Conservation (phyloP, 1,139 yeast species). For the Candida freyschussii region DNA sequence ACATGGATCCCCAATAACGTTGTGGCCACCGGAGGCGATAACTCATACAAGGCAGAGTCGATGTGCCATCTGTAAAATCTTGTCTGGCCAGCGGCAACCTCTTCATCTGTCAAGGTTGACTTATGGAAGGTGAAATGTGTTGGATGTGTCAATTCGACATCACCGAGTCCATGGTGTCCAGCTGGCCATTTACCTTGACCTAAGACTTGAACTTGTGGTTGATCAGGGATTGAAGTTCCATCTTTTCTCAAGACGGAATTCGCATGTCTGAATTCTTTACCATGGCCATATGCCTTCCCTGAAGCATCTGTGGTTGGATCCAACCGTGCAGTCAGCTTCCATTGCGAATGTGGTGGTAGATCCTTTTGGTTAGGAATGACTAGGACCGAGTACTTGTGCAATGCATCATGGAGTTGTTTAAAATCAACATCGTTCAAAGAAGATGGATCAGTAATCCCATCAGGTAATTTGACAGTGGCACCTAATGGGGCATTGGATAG, state of each 20-base stretch:
- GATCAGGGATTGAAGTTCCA: slow-evolving; percentile 70
- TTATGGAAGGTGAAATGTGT: slow-evolving; percentile 78
- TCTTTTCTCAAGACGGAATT: slow-evolving; percentile 75
- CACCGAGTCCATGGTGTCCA: slow-evolving; percentile 65
- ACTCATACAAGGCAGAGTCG: slow-evolving; percentile 80
- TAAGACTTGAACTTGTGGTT: slow-evolving; percentile 84
- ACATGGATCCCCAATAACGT: slow-evolving; percentile 78
- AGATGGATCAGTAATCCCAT: slow-evolving; percentile 73
- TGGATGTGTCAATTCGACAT: slow-evolving; percentile 71
- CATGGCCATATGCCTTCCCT: slow-evolving; percentile 73
- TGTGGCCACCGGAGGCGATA: slow-evolving; percentile 82
- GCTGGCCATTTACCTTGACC: slow-evolving; percentile 72
- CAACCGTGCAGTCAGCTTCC: slow-evolving; percentile 64
- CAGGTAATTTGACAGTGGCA: slow-evolving; percentile 59
- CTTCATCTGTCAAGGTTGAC: slow-evolving; percentile 52
- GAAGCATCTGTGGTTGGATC: slow-evolving; percentile 60
- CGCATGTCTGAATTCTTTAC: slow-evolving; percentile 75
- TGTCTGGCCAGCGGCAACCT: slow-evolving; percentile 59
- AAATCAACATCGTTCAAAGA: slow-evolving; percentile 61
- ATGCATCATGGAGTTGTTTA: slow-evolving; percentile 53
- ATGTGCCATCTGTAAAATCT: slow-evolving; percentile 92
- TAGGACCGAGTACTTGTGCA: slow-evolving; percentile 62
- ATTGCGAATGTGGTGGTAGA: slow-evolving; percentile 69
- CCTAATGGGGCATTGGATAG: slow-evolving; percentile 55
- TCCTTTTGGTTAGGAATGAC: slow-evolving; percentile 67